These are phyloP conservation scores for Bertia moriformis DNA, from an alignment of 2,329 filamentous ascomycete species.

Conservation along the genomic window DNA sequence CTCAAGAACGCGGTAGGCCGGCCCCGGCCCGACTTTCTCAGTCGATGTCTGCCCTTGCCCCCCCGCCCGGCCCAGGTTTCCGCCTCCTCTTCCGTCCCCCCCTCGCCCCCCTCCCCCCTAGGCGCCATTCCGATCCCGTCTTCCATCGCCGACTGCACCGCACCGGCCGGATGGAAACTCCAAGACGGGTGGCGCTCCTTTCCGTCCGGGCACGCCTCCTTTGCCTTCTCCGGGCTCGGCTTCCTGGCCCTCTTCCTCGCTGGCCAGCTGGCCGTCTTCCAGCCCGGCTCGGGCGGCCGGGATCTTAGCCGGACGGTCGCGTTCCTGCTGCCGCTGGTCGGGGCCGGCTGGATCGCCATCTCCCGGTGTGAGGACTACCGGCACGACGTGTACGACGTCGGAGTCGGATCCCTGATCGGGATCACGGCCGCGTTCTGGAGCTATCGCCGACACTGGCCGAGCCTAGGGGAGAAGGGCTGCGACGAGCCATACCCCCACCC, in stretches of 20 bases:
- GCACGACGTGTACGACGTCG: conserved; percentile 59
- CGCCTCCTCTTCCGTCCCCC: not conserved
- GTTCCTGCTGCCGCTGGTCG: conserved; percentile 42
- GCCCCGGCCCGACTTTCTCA: conserved; percentile 47
- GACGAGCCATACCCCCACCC: conserved; percentile 40
- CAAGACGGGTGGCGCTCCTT: conserved; percentile 79
- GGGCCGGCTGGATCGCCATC: conserved; percentile 54
- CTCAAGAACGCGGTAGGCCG: conserved; percentile 79
- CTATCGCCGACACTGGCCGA: conserved; percentile 50
- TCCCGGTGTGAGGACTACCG: conserved; percentile 57
- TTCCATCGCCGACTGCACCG: conserved; percentile 57
- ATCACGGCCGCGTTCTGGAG: conserved; percentile 48
- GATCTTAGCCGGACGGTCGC: conserved; percentile 41
- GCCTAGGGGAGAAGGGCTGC: conserved; percentile 33
- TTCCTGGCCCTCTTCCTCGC: conserved; percentile 59
- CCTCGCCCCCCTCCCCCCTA: not conserved
- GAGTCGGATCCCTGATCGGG: conserved; percentile 43
- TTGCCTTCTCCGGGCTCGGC: conserved; percentile 65
- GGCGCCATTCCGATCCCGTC: conserved; percentile 27
- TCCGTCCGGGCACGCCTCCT: conserved; percentile 66
- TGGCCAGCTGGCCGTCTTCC: conserved; percentile 46
- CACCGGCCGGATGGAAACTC: conserved; percentile 51
- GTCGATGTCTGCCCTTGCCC: conserved; percentile 61
- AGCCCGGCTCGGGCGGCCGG: conserved; percentile 18
- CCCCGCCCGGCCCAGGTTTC: conserved; percentile 25